phyloP scores from a whole-genome alignment of 23 red algal species.

The Gracilaria gracilis region DNA sequence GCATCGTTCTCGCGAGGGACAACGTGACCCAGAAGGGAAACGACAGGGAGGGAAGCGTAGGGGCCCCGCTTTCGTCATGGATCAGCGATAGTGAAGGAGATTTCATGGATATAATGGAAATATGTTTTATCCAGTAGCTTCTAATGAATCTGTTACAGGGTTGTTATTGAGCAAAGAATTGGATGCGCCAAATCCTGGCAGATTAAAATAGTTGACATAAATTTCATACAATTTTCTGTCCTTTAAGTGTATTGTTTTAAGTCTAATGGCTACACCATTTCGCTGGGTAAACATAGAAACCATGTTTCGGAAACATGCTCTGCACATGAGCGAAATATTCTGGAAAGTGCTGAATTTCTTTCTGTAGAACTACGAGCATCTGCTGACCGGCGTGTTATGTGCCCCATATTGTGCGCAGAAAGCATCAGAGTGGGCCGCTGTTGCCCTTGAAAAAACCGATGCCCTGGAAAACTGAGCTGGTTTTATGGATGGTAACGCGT shows the following conservation, averaged over 20 bases:
- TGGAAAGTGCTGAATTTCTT: not conserved
- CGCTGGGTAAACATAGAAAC: conserved; percentile 7
- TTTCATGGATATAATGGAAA: too few species aligned
- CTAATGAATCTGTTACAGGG: too few species aligned
- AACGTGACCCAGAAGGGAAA: too few species aligned
- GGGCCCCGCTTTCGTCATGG: too few species aligned
- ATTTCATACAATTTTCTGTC: too few species aligned
- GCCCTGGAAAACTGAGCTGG: conserved; percentile 18
- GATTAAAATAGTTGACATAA: too few species aligned
- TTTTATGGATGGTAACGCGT: conserved; percentile 36
- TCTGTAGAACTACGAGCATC: not conserved
- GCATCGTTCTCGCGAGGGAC: too few species aligned
- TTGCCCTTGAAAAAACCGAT: not conserved
- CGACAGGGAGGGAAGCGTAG: too few species aligned
- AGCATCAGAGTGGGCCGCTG: not conserved
- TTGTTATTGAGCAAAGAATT: too few species aligned
- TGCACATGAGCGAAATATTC: conserved; percentile 32
- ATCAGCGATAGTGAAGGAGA: too few species aligned
- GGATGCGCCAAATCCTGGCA: too few species aligned
- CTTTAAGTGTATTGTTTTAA: conserved; percentile 13
- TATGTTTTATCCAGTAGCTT: too few species aligned
- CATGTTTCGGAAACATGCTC: not conserved
- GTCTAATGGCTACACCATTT: conserved; percentile 1
- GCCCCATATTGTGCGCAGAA: not conserved
- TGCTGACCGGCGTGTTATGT: not conserved